Conservation (phyloP, 768 basidiomycete species). For the Sporobolomyces phaffii region DNA sequence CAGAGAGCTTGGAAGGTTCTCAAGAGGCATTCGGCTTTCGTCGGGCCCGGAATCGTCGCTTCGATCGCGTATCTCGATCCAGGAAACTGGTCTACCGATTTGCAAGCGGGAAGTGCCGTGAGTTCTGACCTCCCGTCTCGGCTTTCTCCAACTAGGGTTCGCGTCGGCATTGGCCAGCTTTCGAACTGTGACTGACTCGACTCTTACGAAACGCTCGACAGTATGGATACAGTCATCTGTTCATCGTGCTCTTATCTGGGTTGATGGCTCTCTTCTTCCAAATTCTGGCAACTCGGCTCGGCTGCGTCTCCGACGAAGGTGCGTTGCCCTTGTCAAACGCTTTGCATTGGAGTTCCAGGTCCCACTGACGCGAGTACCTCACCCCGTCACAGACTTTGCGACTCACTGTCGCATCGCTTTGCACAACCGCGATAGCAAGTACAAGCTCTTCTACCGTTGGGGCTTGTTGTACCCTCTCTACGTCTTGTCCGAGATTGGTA, state of each 20-base stretch:
- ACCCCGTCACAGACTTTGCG: slow-evolving; percentile 59
- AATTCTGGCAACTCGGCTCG: slow-evolving; percentile 71
- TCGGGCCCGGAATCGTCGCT: slow-evolving; percentile 30
- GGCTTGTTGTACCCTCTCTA: slow-evolving; percentile 36
- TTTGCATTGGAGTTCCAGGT: no score
- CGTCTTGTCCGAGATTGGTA: slow-evolving; percentile 44
- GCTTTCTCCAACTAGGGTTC: no score
- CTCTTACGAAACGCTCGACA: no score
- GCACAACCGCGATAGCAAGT: slow-evolving; percentile 56
- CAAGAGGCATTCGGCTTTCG: slow-evolving; percentile 31
- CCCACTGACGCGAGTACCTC: no score
- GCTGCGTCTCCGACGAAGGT: slow-evolving; percentile 48
- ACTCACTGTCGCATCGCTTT: slow-evolving; percentile 62
- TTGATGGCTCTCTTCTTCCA: slow-evolving; percentile 77
- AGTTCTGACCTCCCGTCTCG: background rate
- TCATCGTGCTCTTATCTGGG: slow-evolving; percentile 75
- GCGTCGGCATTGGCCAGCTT: no score
- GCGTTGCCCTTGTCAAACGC: no score
- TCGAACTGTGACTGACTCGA: no score
- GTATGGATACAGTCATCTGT: slow-evolving; percentile 79
- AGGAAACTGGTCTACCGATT: slow-evolving; percentile 32
- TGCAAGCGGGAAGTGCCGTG: slow-evolving; percentile 29
- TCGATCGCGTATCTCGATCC: slow-evolving; percentile 34
- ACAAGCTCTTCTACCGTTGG: slow-evolving; percentile 24
- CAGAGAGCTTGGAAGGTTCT: background rate